These are phyloP conservation scores for Gymnopilus dilepis DNA, from an alignment of 768 basidiomycete genomes.

Conservation along the genomic window DNA sequence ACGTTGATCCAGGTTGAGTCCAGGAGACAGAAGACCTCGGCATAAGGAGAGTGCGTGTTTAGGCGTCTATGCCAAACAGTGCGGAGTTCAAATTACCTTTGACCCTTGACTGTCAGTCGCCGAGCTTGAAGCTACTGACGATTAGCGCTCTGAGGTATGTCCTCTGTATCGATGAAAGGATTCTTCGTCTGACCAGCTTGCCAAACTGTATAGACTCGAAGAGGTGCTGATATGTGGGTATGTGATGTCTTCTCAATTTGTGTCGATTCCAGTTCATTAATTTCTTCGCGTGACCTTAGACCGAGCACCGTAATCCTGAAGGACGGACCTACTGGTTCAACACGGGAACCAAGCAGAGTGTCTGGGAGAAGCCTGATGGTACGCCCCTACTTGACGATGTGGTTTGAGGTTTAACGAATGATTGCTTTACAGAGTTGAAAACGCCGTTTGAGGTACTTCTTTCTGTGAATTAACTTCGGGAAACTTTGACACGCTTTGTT, in stretches of 20 bases:
- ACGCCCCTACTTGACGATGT: conserved; percentile 23
- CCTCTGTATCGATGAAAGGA: not conserved
- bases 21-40: not conserved
- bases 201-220: not conserved
- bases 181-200: not conserved
- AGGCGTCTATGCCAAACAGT: not conserved
- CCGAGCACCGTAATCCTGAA: conserved; percentile 93
- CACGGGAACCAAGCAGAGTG: conserved; percentile 83
- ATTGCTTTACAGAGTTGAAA: conserved; percentile 73
- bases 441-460: conserved; percentile 83
- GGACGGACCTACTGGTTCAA: conserved; percentile 99
- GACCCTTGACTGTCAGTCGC: not conserved
- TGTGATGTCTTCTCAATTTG: conserved; percentile 16
- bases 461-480: conserved; percentile 8
- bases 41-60: too few relatives aligned
- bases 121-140: not conserved
- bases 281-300: conserved; percentile 48
- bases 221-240: conserved; percentile 42
- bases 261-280: not conserved
- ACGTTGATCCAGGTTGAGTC: too few relatives aligned
- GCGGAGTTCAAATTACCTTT: conserved; percentile 25
- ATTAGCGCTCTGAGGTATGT: not conserved
- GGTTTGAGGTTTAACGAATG: conserved; percentile 7
- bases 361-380: conserved; percentile 99
- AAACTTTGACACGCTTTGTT: conserved; percentile 18